Conservation (phyloP, 257 asterid genomes). For the Solanum appendiculatum region DNA sequence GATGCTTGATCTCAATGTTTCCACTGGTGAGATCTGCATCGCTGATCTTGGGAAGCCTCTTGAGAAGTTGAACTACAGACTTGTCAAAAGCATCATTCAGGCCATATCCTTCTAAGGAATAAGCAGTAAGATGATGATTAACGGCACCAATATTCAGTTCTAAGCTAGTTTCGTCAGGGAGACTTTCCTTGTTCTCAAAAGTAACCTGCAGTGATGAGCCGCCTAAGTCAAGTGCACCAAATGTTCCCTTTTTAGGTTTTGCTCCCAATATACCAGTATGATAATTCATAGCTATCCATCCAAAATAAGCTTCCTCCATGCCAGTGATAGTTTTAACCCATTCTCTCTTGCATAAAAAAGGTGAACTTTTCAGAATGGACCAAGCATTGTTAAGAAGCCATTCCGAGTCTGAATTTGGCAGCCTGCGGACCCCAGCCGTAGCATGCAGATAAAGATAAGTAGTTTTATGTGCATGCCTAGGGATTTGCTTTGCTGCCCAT, state of each 20-base stretch:
- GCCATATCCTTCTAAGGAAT: slow-evolving; percentile 89
- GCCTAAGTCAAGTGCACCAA: slow-evolving; percentile 95
- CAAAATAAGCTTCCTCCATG: slow-evolving; percentile 90
- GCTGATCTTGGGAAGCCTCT: slow-evolving; percentile 42
- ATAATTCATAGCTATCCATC: slow-evolving; percentile 94
- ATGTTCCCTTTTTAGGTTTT: slow-evolving; percentile 62
- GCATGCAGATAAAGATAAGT: slow-evolving; percentile 87
- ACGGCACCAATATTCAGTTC: slow-evolving; percentile 69
- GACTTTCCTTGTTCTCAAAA: slow-evolving; percentile 50
- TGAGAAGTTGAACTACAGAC: slow-evolving; percentile 71
- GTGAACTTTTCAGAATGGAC: slow-evolving; percentile 62
- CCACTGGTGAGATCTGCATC: slow-evolving; percentile 46
- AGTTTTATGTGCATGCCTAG: slow-evolving; percentile 53
- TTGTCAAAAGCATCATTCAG: slow-evolving; percentile 95
- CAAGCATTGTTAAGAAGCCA: slow-evolving; percentile 90
- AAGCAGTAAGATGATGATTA: slow-evolving; percentile 79
- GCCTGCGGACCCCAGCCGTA: slow-evolving; percentile 94
- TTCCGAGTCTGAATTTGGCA: slow-evolving; percentile 77
- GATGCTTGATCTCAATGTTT: slow-evolving; percentile 65
- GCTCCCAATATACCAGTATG: slow-evolving; percentile 66
- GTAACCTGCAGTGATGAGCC: slow-evolving; percentile 97
- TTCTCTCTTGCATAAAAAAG: slow-evolving; percentile 77
- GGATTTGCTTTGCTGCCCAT: slow-evolving; percentile 97
- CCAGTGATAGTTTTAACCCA: slow-evolving; percentile 88
- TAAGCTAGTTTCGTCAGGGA: slow-evolving; percentile 48